A percentile compares a stretch with the other conserved stretches of the same genome.
phyloP scores from a whole-genome alignment of 2,329 filamentous ascomycete species.

The Sporothrix globosa region DNA sequence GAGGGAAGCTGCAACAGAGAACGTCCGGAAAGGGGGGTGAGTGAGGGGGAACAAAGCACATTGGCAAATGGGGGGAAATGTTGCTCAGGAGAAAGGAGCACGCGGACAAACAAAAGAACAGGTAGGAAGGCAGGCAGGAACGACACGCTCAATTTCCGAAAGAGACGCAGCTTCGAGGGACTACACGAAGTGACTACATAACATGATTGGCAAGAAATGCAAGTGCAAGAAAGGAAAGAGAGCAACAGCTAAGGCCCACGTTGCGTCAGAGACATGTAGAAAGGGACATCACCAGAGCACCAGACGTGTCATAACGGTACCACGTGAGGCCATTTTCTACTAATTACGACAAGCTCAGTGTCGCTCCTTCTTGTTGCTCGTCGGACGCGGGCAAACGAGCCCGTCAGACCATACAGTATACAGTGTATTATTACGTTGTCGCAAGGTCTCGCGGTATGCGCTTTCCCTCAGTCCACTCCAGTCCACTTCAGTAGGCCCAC shows the following conservation, averaged over 20 bases:
- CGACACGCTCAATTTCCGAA: conserved; percentile 26
- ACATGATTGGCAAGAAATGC: not conserved
- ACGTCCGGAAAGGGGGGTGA: not conserved
- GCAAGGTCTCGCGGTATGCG: not conserved
- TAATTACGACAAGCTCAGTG: not conserved
- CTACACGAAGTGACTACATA: not conserved
- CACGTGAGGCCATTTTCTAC: conserved; percentile 24
- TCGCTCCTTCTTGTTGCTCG: not conserved
- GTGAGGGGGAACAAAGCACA: conserved; percentile 31
- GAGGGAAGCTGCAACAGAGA: conserved; percentile 18
- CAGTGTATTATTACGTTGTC: conserved; percentile 5
- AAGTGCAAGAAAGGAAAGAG: conserved; percentile 2
- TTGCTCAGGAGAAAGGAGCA: conserved; percentile 14
- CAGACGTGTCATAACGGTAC: conserved; percentile 8
- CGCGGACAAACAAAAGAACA: conserved; percentile 24
- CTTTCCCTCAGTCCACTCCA: conserved; percentile 28
- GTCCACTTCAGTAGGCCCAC: conserved; percentile 29
- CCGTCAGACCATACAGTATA: not conserved
- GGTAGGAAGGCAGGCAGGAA: conserved; percentile 23
- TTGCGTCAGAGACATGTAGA: conserved; percentile 19
- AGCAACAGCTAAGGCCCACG: conserved; percentile 4
- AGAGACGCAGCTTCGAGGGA: conserved; percentile 8
- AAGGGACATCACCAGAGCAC: conserved; percentile 13
- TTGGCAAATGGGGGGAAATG: conserved; percentile 25
- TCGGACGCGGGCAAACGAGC: conserved; percentile 16